A percentile compares a stretch with the other conserved stretches of the same genome.
phyloP scores from a whole-genome alignment of 257 asterid genomes.

The Nyctanthes arbortristis region DNA sequence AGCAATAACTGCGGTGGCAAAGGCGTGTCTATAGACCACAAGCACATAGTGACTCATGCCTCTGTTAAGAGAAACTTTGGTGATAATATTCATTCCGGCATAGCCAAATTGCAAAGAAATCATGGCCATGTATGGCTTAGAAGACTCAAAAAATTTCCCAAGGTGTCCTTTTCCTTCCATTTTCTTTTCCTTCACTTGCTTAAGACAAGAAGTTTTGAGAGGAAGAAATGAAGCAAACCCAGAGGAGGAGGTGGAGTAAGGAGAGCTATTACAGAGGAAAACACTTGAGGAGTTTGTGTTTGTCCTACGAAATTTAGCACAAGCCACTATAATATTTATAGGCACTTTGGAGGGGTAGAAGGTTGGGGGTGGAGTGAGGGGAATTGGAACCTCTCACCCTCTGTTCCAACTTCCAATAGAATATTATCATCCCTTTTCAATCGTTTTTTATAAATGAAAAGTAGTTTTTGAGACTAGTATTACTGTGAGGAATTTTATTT shows the following conservation, averaged over 20 bases:
- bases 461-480: too few species aligned
- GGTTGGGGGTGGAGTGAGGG: background rate
- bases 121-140: conserved; percentile 92
- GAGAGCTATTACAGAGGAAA: conserved; percentile 45
- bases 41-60: conserved; percentile 98
- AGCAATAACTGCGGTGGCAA: conserved; percentile 86
- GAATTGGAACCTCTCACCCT: conserved; percentile 14
- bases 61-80: conserved; percentile 81
- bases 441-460: too few species aligned
- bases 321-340: conserved; percentile 50
- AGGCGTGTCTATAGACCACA: conserved; percentile 87
- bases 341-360: background rate
- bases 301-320: conserved; percentile 49
- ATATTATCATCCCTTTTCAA: too few species aligned
- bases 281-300: conserved; percentile 55
- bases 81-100: conserved; percentile 90
- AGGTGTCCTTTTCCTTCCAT: conserved; percentile 66
- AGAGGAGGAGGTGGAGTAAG: background rate
- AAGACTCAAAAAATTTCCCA: conserved; percentile 46
- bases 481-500: too few species aligned
- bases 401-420: too few species aligned
- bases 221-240: background rate
- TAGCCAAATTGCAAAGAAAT: conserved; percentile 79
- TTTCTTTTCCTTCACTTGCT: background rate
- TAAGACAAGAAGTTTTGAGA: background rate